These are phyloP conservation scores for Clonostachys solani DNA, from an alignment of 2,329 filamentous ascomycete genomes.

Conservation along the genomic window DNA sequence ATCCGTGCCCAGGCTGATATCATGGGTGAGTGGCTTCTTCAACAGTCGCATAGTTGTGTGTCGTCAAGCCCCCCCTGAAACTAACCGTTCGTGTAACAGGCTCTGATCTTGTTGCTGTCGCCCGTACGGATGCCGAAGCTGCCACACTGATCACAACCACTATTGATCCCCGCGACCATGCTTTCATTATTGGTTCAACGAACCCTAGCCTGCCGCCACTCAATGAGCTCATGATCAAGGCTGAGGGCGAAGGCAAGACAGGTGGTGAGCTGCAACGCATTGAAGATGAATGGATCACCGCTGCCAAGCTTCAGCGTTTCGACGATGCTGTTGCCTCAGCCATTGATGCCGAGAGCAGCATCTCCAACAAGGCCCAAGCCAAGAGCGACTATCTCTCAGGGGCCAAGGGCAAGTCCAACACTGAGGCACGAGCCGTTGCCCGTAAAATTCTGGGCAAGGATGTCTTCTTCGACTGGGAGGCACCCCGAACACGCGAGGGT, in stretches of 20 bases:
- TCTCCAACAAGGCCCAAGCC: slow-evolving; percentile 65
- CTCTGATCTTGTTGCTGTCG: slow-evolving; percentile 82
- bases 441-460: slow-evolving; percentile 73
- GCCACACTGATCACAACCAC: slow-evolving; percentile 95
- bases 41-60: neutral
- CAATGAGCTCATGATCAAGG: slow-evolving; percentile 85
- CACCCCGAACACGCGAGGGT: slow-evolving; percentile 87
- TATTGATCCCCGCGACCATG: slow-evolving; percentile 92
- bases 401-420: slow-evolving; percentile 79
- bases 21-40: slow-evolving; percentile 61
- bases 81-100: slow-evolving; percentile 35
- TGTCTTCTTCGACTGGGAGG: slow-evolving; percentile 91
- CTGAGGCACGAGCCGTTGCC: slow-evolving; percentile 76
- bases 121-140: slow-evolving; percentile 94
- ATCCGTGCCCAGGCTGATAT: slow-evolving; percentile 98
- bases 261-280: slow-evolving; percentile 82
- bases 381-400: slow-evolving; percentile 62
- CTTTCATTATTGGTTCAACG: slow-evolving; percentile 86
- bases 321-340: slow-evolving; percentile 82
- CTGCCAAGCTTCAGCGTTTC: slow-evolving; percentile 83
- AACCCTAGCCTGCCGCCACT: slow-evolving; percentile 82
- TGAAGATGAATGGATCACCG: slow-evolving; percentile 80
- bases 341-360: slow-evolving; percentile 65
- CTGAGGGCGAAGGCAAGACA: slow-evolving; percentile 75
- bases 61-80: slow-evolving; percentile 2